Base-by-base conservation (phyloP, 345 rosid species). In the Citrus cavaleriei region DNA sequence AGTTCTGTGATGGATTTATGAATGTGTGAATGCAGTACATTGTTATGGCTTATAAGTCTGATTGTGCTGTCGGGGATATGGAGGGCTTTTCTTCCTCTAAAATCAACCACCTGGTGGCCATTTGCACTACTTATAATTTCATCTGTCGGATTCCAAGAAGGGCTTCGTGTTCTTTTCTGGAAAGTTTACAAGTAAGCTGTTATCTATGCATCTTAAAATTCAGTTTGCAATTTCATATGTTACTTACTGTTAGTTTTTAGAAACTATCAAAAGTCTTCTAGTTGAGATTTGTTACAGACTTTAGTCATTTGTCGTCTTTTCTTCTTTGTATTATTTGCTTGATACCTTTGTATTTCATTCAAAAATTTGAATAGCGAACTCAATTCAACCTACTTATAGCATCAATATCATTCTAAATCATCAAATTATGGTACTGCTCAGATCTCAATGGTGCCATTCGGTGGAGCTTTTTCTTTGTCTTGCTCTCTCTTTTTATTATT, bases 11-110 rank as follows among this genome's bases (percentile, higher is more conserved):
- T 58, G 59, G 35, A 55, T 77, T 2, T 68, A 22, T 79, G 74
- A 46, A 27, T 61, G 19, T 19, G 19, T 69, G 19, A 10, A 32
- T 81, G 90, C 85, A 95, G 98, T 85, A 89, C 94, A n/a, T 88
- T 94, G 77, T 78, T 96, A 60, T 96, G 98, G 99, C 95, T 96
- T 66, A 87, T 93, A 83, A 92, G 97, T 78, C 83, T 96, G 74
- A 94, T 96, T 68, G 80, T 88, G 83, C 86, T 94, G 66, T 93
- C 98, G n/a, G 98, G 91, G 22, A 3, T 91, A 9, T 94, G 98
- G 99, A 93, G 98, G 73, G 91, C 88, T 1, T 94, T 96, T 81
- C 98, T 96, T 81, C 99, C 99, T 78, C 84, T 96, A 76, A 89
- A 89, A 68, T 84, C 97, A 38, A 84, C 88, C 2, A 49, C 83